phyloP scores from a whole-genome alignment of 192 early-diverging fungal species.

The Entomortierella lignicola region DNA sequence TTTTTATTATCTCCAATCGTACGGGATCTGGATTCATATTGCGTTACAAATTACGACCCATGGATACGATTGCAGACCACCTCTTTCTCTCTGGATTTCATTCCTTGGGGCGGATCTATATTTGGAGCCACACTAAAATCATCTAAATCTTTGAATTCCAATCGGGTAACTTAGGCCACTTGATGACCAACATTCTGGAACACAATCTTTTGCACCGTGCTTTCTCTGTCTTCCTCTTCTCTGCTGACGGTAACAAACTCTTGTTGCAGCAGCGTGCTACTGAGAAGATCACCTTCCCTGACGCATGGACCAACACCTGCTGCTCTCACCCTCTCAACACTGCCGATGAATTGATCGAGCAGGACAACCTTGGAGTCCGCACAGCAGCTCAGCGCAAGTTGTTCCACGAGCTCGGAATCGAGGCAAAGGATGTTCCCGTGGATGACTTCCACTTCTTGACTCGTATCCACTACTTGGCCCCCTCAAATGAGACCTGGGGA shows the following conservation, averaged over 20 bases:
- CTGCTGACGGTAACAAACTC: constrained; percentile 79
- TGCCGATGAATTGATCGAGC: constrained; percentile 81
- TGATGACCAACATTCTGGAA: constrained; percentile 91
- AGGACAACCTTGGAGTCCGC: constrained; percentile 78
- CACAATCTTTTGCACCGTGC: constrained; percentile 94
- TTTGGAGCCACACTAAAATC: neutral
- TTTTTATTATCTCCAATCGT: too few species aligned
- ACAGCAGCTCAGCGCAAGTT: constrained; percentile 94
- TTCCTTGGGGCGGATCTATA: neutral
- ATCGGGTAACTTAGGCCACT: constrained; percentile 74
- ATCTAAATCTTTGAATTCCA: neutral
- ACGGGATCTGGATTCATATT: too few species aligned
- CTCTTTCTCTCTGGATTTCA: too few species aligned
- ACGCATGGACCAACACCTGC: constrained; percentile 97
- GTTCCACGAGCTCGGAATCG: constrained; percentile 95
- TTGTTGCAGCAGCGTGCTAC: constrained; percentile 94
- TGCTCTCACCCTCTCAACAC: constrained; percentile 96
- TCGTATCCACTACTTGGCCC: constrained; percentile 94
- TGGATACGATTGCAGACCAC: too few species aligned
- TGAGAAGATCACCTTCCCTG: constrained; percentile 99
- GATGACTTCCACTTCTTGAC: constrained; percentile 92
- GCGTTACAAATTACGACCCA: too few species aligned
- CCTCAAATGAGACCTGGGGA: constrained; percentile 97
- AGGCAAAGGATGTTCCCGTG: constrained; percentile 78
- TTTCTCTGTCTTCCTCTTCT: constrained; percentile 97